phyloP scores from a whole-genome alignment of 208 protist genomes.

The Acanthamoeba lenticulata region DNA sequence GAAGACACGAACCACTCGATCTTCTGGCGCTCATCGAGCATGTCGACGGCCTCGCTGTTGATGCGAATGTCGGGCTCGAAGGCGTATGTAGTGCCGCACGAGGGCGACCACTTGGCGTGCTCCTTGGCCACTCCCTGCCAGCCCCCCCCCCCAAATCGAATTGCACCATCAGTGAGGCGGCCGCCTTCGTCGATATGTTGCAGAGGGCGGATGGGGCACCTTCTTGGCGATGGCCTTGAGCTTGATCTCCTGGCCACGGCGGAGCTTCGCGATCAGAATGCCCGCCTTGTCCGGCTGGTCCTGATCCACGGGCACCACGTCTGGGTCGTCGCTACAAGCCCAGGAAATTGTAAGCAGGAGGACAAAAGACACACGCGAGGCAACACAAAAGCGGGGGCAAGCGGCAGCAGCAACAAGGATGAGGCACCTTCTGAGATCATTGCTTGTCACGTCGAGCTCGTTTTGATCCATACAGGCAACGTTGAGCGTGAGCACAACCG shows the following conservation, averaged over 20 bases:
- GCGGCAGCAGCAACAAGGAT: too few species aligned
- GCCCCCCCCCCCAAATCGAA: background rate
- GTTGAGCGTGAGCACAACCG: conserved; percentile 77
- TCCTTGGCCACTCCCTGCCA: conserved; percentile 94
- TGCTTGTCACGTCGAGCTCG: conserved; percentile 1
- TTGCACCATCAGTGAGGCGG: background rate
- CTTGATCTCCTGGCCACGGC: conserved; percentile 81
- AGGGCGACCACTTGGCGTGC: conserved; percentile 96
- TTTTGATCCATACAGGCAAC: conserved; percentile 76
- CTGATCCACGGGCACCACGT: background rate
- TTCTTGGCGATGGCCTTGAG: conserved; percentile 85
- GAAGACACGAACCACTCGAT: conserved; percentile 80
- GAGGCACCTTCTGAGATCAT: background rate
- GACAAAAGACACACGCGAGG: too few species aligned
- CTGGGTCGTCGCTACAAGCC: background rate
- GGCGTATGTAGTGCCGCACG: conserved; percentile 72
- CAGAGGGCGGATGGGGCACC: background rate
- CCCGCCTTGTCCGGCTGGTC: background rate
- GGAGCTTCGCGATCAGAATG: conserved; percentile 86
- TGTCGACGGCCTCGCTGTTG: conserved; percentile 90
- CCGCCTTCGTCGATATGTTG: background rate
- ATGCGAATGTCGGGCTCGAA: conserved; percentile 84
- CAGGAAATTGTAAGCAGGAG: background rate
- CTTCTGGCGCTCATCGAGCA: conserved; percentile 87
- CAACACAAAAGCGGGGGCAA: too few species aligned